Evolutionary conservation across 2,329 filamentous ascomycete species (phyloP), one percentile per base, ranked within the genome.

Genomic region (Acephala macrosclerotiorum): DNA sequence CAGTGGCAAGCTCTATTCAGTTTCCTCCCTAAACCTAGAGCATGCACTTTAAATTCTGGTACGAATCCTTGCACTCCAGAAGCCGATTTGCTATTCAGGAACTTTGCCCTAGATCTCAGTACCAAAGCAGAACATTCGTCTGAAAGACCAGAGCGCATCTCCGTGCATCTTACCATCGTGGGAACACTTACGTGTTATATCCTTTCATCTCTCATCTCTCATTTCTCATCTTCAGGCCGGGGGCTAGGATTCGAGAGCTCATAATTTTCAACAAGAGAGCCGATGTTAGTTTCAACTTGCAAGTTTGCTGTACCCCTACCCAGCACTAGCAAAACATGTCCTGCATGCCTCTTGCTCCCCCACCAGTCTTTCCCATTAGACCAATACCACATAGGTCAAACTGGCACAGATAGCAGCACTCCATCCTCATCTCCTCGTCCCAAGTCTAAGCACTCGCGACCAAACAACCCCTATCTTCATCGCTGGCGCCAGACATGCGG

Each of bases 1-100:
- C 49, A 53, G 49, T 53, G 49, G 49, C 49, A 53, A 53, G 18
- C 49, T 11, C 25, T 25, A 29, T 53, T 18, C 18, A 18, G n/a
- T n/a, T n/a, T n/a, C n/a, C n/a, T n/a, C n/a, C n/a, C 29, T 9
- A 33, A 9, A 33, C 4, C 29, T 4, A 33, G 40, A 16, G 40
- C n/a, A 42, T 42, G 40, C 40, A 42, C 40, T n/a, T 42, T 16
- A 42, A 16, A 42, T 42, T 16, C 6, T 18, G 40, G 16, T 42
- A 6, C 40, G 16, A 18, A 12, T 42, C 2, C 29, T 2, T 42
- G 1, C n/a, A n/a, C 6, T 42, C 1, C 18, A 18, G 14, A 6
- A 18, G 14, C 40, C n/a, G 40, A 42, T 42, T 42, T 16, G 40
- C 16, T 42, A 16, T n/a, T 18, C 16, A 18, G 14, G 11, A 42